A percentile compares a stretch with the other conserved stretches of the same genome.
These are phyloP conservation scores for Pythium utonaiense DNA, from an alignment of 352 stramenopile genomes.

Conservation along the genomic window DNA sequence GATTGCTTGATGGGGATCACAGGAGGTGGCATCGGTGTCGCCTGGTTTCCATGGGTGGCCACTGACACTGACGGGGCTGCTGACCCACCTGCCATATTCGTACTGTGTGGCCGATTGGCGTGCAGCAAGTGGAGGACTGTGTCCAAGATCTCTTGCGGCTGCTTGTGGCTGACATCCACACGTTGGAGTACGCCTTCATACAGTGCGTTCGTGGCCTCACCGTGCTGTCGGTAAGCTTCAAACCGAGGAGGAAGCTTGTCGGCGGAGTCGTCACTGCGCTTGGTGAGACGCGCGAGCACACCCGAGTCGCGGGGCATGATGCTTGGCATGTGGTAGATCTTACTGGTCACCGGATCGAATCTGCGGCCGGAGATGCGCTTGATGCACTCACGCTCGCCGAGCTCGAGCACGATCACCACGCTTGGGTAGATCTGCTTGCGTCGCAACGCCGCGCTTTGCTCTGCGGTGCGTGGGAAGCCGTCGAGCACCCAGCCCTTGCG, in stretches of 20 bases:
- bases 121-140: constrained; percentile 40
- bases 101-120: constrained; percentile 8
- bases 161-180: constrained; percentile 37
- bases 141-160: constrained; percentile 34
- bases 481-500: constrained; percentile 65
- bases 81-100: not conserved
- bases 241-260: constrained; percentile 60
- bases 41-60: not conserved
- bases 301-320: constrained; percentile 36
- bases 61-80: not conserved
- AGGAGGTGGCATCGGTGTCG: not conserved
- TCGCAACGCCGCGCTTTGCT: constrained; percentile 49
- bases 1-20: not conserved
- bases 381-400: constrained; percentile 42
- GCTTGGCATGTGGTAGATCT: constrained; percentile 56
- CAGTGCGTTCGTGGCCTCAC: constrained; percentile 46
- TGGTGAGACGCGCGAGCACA: constrained; percentile 51
- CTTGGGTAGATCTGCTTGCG: constrained; percentile 43
- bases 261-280: constrained; percentile 48
- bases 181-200: constrained; percentile 41
- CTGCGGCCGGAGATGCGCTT: constrained; percentile 49
- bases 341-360: constrained; percentile 54
- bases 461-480: constrained; percentile 62
- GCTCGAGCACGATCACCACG: constrained; percentile 56
- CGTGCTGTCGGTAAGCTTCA: constrained; percentile 60